These are phyloP conservation scores for Kalaharituber pfeilii DNA, from an alignment of 2,329 filamentous ascomycete species.

Conservation along the genomic window DNA sequence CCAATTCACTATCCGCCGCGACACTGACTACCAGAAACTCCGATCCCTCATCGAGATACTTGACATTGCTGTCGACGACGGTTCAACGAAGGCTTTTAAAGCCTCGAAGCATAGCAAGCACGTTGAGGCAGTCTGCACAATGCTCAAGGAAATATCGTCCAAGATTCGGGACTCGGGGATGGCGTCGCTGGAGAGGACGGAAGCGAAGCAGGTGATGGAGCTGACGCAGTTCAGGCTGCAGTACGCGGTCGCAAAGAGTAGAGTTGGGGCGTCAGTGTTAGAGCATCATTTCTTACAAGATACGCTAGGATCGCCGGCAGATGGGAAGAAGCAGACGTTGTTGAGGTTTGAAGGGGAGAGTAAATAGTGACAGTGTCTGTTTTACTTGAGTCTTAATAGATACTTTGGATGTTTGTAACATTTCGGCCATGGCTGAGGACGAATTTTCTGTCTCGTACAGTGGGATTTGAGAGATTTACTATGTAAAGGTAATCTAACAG, in stretches of 20 bases:
- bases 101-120: conserved; percentile 18
- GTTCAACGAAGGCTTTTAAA: background rate
- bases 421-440: too few relatives aligned
- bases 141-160: conserved; percentile 29
- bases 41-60: conserved; percentile 49
- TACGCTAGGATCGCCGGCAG: conserved; percentile 7
- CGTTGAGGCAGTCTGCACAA: conserved; percentile 11
- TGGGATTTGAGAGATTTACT: too few relatives aligned
- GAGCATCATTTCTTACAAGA: conserved; percentile 1
- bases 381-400: background rate
- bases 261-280: conserved; percentile 15
- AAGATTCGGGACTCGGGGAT: conserved; percentile 60
- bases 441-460: too few relatives aligned
- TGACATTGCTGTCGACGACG: conserved; percentile 57
- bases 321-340: conserved; percentile 11
- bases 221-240: conserved; percentile 55
- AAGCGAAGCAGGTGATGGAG: conserved; percentile 61
- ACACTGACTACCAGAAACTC: conserved; percentile 49
- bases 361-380: background rate
- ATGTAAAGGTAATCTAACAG: too few relatives aligned
- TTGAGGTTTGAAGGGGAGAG: background rate
- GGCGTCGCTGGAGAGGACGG: conserved; percentile 51
- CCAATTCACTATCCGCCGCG: conserved; percentile 36
- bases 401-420: background rate
- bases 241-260: conserved; percentile 46